Base-by-base conservation (phyloP, 148 eudicot species). In the Amaranthus hypochondriacus region DNA sequence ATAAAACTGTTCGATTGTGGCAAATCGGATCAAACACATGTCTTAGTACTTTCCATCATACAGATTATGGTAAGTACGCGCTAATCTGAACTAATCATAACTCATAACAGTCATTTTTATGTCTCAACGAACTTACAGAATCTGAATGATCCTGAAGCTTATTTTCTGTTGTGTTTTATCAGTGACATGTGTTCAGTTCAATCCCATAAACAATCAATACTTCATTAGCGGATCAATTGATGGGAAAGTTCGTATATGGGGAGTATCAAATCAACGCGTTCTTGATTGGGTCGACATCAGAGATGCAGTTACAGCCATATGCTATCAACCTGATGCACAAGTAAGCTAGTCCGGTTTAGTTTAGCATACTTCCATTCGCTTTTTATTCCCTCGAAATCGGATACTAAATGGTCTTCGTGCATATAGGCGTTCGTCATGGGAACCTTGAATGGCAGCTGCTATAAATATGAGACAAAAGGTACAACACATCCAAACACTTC, bases 171-270 rank as follows among this genome's bases (percentile, higher is more conserved):
- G 2, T 51, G 18, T 51, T 51, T 6, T 51, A 51, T 51, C 9
- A 51, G 54, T 51, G 2, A 51, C 54, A 1, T 51, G 54, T 51
- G 54, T 5, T 9, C 9, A 51, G 9, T 51, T 51, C 54, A 51
- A 51, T 51, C 54, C 54, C 9, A 9, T 51, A 51, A 9, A 51
- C 54, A 51, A 51, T 51, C 78, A 78, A n/a, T 71, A 74, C 73
- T 94, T 94, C 83, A 86, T 91, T 60, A 94, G 88, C 63, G 98
- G 98, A 10, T 94, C 90, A n/a, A 82, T 91, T 56, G 96, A 91
- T 74, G 98, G 98, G 49, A 94, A 94, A 77, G 86, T 94, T 73
- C 87, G 98, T 58, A 73, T 85, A 10, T 94, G 97, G 95, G 92
- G 89, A 71, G 83, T 88, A 7, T 69, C 57, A 1, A 82, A 73